Percentiles rank a stretch among this genome's conserved stretches.
These are phyloP conservation scores for Albophoma yamanashiensis DNA, from an alignment of 2,329 filamentous ascomycete species.

Conservation along the genomic window DNA sequence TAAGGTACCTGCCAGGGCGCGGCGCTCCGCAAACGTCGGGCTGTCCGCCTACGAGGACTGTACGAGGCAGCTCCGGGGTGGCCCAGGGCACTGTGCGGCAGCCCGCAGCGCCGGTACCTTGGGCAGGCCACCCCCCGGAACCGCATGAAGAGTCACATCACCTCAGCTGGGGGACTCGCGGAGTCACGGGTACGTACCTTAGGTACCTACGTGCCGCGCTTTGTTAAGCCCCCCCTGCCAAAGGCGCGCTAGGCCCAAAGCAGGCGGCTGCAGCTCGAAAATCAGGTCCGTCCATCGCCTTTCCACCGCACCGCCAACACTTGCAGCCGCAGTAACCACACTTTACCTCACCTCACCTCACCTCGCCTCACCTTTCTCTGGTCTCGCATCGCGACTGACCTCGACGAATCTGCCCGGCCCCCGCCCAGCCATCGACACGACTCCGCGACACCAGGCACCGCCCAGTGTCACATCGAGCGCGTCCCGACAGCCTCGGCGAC, in stretches of 20 bases:
- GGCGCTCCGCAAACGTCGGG: too few relatives aligned
- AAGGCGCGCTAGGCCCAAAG: slow-evolving; percentile 21
- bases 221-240: slow-evolving; percentile 2
- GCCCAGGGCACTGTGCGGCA: not conserved
- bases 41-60: too few relatives aligned
- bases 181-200: not conserved
- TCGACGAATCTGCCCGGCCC: slow-evolving; percentile 4
- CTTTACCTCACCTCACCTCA: slow-evolving; percentile 4
- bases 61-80: too few relatives aligned
- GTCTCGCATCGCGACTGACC: slow-evolving; percentile 9
- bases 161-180: not conserved
- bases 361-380: slow-evolving; percentile 1
- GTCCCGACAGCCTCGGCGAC: not conserved
- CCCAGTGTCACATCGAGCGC: not conserved
- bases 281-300: slow-evolving; percentile 10
- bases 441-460: slow-evolving; percentile 1
- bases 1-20: too few relatives aligned
- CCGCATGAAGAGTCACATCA: not conserved
- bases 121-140: not conserved
- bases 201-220: not conserved
- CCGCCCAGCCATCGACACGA: slow-evolving; percentile 5
- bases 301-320: slow-evolving; percentile 16
- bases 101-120: too few relatives aligned
- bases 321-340: slow-evolving; percentile 15
- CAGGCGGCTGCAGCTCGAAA: slow-evolving; percentile 19